Evolutionary conservation across 352 stramenopile species (phyloP).

Genomic region (Phytopythium sindhum): DNA sequence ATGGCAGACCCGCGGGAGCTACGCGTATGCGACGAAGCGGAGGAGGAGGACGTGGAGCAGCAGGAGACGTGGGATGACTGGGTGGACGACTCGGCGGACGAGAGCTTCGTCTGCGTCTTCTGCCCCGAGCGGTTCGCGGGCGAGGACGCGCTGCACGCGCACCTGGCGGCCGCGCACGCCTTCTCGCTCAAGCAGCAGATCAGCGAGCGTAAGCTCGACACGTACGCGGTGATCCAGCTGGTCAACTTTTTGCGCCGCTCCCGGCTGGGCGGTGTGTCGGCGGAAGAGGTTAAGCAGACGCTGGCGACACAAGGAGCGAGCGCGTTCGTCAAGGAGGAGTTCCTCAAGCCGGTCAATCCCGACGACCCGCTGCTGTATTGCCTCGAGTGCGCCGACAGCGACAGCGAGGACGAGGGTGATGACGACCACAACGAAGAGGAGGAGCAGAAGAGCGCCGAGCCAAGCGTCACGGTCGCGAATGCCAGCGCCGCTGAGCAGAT

Average conservation of each 20-base stretch:
- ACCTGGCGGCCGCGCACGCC: conserved; percentile 45
- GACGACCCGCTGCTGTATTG: conserved; percentile 85
- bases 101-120: conserved; percentile 68
- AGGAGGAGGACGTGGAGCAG: conserved; percentile 36
- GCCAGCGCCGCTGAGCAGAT: conserved; percentile 22
- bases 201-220: conserved; percentile 50
- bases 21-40: conserved; percentile 10
- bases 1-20: conserved; percentile 9
- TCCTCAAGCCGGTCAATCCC: conserved; percentile 68
- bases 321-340: conserved; percentile 64
- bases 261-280: conserved; percentile 31
- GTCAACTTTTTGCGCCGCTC: conserved; percentile 71
- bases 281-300: conserved; percentile 39
- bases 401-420: conserved; percentile 44
- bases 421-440: conserved; percentile 34
- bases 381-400: conserved; percentile 61
- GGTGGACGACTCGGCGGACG: conserved; percentile 60
- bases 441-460: conserved; percentile 31
- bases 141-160: conserved; percentile 55
- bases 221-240: conserved; percentile 76
- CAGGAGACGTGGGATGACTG: conserved; percentile 85
- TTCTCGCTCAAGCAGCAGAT: conserved; percentile 68
- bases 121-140: conserved; percentile 42
- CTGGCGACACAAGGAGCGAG: conserved; percentile 38
- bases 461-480: neutral